Percentiles rank a stretch among this genome's conserved stretches.
phyloP scores from a whole-genome alignment of 2,329 filamentous ascomycete genomes.

The Aspergillus terreus region DNA sequence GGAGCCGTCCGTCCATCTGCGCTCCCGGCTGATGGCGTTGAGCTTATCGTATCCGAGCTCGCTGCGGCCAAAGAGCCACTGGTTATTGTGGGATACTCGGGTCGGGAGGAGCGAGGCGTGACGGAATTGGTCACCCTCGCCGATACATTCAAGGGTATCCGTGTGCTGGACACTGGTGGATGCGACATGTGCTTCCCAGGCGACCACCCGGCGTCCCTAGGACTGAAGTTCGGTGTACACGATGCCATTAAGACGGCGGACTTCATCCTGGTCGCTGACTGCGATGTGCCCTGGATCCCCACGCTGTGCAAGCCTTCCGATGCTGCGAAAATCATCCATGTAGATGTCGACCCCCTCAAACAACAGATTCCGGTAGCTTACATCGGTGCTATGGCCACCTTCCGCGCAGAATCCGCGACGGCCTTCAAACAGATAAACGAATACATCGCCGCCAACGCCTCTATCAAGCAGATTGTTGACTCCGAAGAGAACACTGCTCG shows the following conservation, averaged over 20 bases:
- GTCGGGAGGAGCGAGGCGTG: conserved; percentile 43
- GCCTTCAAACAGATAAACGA: conserved; percentile 67
- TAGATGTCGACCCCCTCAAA: conserved; percentile 66
- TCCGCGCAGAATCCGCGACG: conserved; percentile 61
- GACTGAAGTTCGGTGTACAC: conserved; percentile 71
- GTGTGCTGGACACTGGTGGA: conserved; percentile 51
- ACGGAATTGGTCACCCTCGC: conserved; percentile 45
- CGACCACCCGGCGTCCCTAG: conserved; percentile 56
- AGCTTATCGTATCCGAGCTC: conserved; percentile 42
- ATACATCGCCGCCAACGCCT: conserved; percentile 51
- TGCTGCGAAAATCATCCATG: conserved; percentile 58
- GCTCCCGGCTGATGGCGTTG: conserved; percentile 47
- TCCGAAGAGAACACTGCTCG: conserved; percentile 42
- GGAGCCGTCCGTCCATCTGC: conserved; percentile 65
- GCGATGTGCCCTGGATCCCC: conserved; percentile 92
- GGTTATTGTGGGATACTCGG: conserved; percentile 50
- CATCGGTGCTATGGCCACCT: conserved; percentile 62
- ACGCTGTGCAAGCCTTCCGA: conserved; percentile 62
- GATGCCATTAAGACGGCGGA: conserved; percentile 73
- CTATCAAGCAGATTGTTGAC: conserved; percentile 41
- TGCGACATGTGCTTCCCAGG: conserved; percentile 51
- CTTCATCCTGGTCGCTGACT: conserved; percentile 79
- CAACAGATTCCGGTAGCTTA: conserved; percentile 73
- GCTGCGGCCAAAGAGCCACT: conserved; percentile 47
- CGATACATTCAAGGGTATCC: conserved; percentile 45